A percentile compares a stretch with the other conserved stretches of the same genome.
Conservation (phyloP, 495 filamentous ascomycete genomes). For the Physcia stellaris region DNA sequence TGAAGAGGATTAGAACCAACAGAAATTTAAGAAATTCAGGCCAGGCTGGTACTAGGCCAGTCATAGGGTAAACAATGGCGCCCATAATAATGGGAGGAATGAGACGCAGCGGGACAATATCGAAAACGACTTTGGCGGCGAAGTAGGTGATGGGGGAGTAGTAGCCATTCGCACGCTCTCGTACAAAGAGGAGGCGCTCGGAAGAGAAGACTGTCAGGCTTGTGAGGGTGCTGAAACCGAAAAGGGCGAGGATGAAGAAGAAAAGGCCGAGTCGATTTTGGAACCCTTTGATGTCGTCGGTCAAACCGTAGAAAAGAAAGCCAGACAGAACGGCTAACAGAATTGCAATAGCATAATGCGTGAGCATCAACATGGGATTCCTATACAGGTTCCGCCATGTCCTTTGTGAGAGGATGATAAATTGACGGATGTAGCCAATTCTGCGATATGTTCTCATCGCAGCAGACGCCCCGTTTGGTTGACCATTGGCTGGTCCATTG, state of each 20-base stretch:
- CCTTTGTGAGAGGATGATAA: constrained; percentile 72
- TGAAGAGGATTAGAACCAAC: constrained; percentile 87
- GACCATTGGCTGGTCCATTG: constrained; percentile 58
- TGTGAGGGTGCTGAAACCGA: constrained; percentile 92
- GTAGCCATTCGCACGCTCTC: constrained; percentile 94
- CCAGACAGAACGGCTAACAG: constrained; percentile 86
- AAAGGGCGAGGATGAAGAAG: constrained; percentile 93
- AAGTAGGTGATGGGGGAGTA: constrained; percentile 98
- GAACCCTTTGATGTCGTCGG: constrained; percentile 91
- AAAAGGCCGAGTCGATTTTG: constrained; percentile 97
- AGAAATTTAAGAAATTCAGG: constrained; percentile 84
- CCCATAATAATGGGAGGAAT: constrained; percentile 95
- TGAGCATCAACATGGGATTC: constrained; percentile 97
- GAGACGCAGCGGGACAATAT: constrained; percentile 85
- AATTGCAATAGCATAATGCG: constrained; percentile 98
- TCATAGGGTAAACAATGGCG: constrained; percentile 96
- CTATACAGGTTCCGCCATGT: constrained; percentile 98
- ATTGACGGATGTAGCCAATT: constrained; percentile 65
- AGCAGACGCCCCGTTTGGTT: constrained; percentile 33
- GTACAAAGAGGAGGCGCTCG: constrained; percentile 82
- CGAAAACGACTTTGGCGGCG: constrained; percentile 82
- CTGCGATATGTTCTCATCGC: constrained; percentile 69
- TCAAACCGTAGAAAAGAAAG: constrained; percentile 91
- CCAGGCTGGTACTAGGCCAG: constrained; percentile 74
- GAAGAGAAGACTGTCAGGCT: constrained; percentile 86